A percentile compares a stretch with the other conserved stretches of the same genome.
These are phyloP conservation scores for Sisymbrium altissimum DNA, from an alignment of 345 rosid species.

Conservation along the genomic window DNA sequence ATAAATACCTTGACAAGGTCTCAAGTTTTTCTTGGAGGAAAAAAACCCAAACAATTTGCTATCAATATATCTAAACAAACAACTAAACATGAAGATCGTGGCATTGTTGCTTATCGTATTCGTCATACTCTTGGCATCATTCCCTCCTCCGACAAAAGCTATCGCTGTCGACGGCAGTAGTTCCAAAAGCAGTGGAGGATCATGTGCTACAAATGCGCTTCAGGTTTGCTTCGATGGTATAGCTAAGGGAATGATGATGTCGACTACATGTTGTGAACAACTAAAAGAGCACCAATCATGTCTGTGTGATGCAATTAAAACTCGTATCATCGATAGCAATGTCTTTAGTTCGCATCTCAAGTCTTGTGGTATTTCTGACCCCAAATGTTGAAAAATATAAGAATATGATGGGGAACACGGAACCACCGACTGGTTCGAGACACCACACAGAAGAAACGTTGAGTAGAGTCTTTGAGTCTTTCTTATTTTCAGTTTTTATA, in stretches of 20 bases:
- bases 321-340: background rate
- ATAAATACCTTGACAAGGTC: constrained; percentile 6
- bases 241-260: too few relatives aligned
- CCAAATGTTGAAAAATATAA: constrained; percentile 4
- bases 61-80: background rate
- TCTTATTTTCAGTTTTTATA: too few relatives aligned
- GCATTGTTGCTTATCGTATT: constrained; percentile 10
- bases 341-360: background rate
- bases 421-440: too few relatives aligned
- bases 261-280: constrained; percentile 18
- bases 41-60: background rate
- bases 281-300: constrained; percentile 8
- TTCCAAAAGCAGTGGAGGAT: background rate
- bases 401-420: too few relatives aligned
- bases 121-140: background rate
- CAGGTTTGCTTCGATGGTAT: background rate
- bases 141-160: background rate
- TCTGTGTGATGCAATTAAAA: constrained; percentile 4
- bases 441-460: background rate
- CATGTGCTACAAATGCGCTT: constrained; percentile 2
- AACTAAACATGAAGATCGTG: background rate
- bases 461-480: too few relatives aligned
- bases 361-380: constrained; percentile 23
- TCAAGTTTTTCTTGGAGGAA: too few relatives aligned
- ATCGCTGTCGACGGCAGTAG: background rate